Percentiles rank a stretch among this genome's conserved stretches.
These are phyloP conservation scores for Blakeslea trispora DNA, from an alignment of 371 early-diverging fungal species.

Conservation along the genomic window DNA sequence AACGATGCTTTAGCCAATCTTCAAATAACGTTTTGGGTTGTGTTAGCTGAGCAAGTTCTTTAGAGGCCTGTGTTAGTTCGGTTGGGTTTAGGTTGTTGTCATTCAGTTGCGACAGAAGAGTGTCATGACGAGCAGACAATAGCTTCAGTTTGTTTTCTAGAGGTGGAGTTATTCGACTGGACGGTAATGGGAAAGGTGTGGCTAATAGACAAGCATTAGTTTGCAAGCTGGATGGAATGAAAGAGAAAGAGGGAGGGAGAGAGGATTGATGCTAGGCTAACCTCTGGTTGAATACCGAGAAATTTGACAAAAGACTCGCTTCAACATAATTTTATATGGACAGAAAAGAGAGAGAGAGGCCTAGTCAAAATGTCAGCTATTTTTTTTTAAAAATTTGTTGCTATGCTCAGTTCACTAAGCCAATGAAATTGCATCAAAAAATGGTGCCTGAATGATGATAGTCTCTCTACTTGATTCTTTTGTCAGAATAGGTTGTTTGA, in stretches of 20 bases:
- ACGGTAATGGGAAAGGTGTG: conserved; percentile 12
- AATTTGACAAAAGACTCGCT: background rate
- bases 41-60: conserved; percentile 36
- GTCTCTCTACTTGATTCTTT: too few relatives aligned
- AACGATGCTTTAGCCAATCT: conserved; percentile 37
- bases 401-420: too few relatives aligned
- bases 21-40: conserved; percentile 32
- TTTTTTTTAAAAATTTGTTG: too few relatives aligned
- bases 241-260: too few relatives aligned
- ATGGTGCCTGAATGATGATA: too few relatives aligned
- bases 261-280: too few relatives aligned
- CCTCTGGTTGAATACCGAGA: background rate
- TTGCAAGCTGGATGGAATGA: too few relatives aligned
- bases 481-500: too few relatives aligned
- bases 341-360: too few relatives aligned
- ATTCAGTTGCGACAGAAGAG: conserved; percentile 32
- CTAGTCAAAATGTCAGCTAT: too few relatives aligned
- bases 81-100: conserved; percentile 17
- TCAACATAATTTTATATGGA: too few relatives aligned
- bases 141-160: conserved; percentile 30
- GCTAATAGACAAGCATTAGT: conserved; percentile 1
- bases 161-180: conserved; percentile 39
- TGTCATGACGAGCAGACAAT: conserved; percentile 40
- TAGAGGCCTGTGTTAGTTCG: conserved; percentile 37
- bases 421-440: too few relatives aligned